phyloP scores from a whole-genome alignment of 73 alveolate genomes.

The Uronychia binucleata region DNA sequence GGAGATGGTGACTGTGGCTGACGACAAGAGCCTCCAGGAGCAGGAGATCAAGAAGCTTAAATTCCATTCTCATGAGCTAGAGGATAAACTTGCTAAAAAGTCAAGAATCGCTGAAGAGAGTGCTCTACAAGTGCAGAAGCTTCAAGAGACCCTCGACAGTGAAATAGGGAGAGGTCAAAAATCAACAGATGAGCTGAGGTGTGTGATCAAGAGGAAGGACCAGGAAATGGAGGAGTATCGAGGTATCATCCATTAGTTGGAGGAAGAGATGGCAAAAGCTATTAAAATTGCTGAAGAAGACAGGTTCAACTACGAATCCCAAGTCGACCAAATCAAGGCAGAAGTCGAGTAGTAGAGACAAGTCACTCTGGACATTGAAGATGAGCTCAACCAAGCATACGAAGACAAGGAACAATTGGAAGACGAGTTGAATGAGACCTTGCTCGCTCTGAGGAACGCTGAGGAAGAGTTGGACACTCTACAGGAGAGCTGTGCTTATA shows the following conservation, averaged over 20 bases:
- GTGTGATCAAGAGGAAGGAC: not conserved
- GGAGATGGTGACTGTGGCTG: conserved; percentile 26
- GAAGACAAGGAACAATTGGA: conserved; percentile 33
- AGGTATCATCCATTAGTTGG: not conserved
- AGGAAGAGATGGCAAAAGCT: conserved; percentile 8
- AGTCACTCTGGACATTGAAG: conserved; percentile 7
- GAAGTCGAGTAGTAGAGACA: not conserved
- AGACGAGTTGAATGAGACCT: not conserved
- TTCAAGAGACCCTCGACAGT: too few species aligned
- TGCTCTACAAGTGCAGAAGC: too few species aligned
- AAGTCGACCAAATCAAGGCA: conserved; percentile 3
- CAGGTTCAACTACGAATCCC: not conserved
- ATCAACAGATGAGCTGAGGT: not conserved
- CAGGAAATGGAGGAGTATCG: conserved; percentile 10
- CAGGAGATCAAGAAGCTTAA: not conserved
- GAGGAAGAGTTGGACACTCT: not conserved
- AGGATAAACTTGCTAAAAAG: too few species aligned
- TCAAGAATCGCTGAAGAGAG: too few species aligned
- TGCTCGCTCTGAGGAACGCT: not conserved
- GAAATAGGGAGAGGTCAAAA: too few species aligned
- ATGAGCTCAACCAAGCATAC: not conserved
- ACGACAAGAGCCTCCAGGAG: not conserved
- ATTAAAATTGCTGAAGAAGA: not conserved
- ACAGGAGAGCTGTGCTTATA: not conserved
- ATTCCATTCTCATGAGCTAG: not conserved